Conservation (phyloP, 2,329 filamentous ascomycete species). For the Neonectria hederae region DNA sequence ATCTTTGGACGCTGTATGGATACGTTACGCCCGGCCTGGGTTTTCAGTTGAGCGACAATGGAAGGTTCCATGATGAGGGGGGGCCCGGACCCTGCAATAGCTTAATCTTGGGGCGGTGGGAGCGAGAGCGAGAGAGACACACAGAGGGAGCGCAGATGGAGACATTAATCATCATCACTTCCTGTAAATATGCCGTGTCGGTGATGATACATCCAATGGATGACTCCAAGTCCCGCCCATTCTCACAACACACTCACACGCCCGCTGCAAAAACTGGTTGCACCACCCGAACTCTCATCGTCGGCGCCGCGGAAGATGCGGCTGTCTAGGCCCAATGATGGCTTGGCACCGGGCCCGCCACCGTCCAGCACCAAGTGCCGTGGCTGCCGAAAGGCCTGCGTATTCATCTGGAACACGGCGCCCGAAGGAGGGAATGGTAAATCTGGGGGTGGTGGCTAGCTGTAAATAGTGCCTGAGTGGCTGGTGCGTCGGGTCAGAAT, state of each 20-base stretch:
- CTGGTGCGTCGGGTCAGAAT: background rate
- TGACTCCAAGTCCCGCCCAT: background rate
- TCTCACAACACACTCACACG: too few relatives aligned
- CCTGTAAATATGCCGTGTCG: too few relatives aligned
- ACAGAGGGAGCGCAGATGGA: background rate
- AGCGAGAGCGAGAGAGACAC: background rate
- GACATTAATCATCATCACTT: too few relatives aligned
- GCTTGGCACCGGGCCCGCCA: slow-evolving; percentile 33
- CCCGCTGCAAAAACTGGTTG: background rate
- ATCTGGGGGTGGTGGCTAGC: slow-evolving; percentile 16
- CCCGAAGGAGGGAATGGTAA: background rate
- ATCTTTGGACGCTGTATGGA: background rate
- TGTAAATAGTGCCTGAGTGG: background rate
- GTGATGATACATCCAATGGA: background rate
- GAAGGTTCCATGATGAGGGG: background rate
- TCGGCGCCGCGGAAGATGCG: slow-evolving; percentile 39
- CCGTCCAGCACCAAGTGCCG: slow-evolving; percentile 42
- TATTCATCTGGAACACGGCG: slow-evolving; percentile 17
- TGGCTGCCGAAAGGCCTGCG: slow-evolving; percentile 40
- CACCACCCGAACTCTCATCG: background rate
- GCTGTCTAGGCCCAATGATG: slow-evolving; percentile 37
- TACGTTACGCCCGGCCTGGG: slow-evolving; percentile 10
- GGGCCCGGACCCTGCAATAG: slow-evolving; percentile 16
- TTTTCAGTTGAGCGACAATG: slow-evolving; percentile 11
- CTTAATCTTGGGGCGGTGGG: background rate